Base-by-base conservation (phyloP, 495 filamentous ascomycete genomes). In the Apiosordaria backusii region DNA sequence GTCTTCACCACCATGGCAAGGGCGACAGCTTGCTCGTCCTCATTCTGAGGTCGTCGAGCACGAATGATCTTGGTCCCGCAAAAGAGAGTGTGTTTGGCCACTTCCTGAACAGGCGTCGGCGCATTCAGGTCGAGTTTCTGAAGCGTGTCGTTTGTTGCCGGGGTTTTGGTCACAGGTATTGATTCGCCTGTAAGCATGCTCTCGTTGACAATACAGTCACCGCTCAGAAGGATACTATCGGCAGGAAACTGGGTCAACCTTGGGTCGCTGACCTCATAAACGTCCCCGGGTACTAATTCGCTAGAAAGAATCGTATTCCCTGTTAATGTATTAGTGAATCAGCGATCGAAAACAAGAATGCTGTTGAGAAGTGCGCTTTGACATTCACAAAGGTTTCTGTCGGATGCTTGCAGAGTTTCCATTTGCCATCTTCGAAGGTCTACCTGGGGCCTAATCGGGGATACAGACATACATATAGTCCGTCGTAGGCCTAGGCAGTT, bases 171-270 rank as follows among this genome's bases (percentile, higher is more conserved):
- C 4, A 98, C 93, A 6, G 96, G 96, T 26, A 99, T 92, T 60
- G 96, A 98, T 82, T 99, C 96, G 55, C 93, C 93, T 50, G 96
- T 99, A 29, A 99, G 87, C 96, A 99, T 99, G 81, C 94, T 97
- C 76, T 99, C 96, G 75, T 99, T 99, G 66, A 99, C 93, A 68
- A 99, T 98, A 76, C 93, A 97, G 76, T 99, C 96, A 24, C 96
- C 96, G 62, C 91, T 90, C 4, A 99, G 80, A 7, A 99, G 80
- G 50, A 99, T 82, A 74, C 93, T 96, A 78, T 99, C 96, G 72
- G 92, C 92, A 13, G 96, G 96, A 70, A 97, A 91, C 71, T 96
- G 90, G n/a, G 87, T 86, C 26, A 99, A 81, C n/a, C 88, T 93
- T 16, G 94, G 96, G 76, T 99, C 96, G 62, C 95, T 97, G 53